A percentile compares a stretch with the other conserved stretches of the same genome.
These are phyloP conservation scores for Alisma plantagoaquatica DNA, from an alignment of 106 monocot species.

Conservation along the genomic window DNA sequence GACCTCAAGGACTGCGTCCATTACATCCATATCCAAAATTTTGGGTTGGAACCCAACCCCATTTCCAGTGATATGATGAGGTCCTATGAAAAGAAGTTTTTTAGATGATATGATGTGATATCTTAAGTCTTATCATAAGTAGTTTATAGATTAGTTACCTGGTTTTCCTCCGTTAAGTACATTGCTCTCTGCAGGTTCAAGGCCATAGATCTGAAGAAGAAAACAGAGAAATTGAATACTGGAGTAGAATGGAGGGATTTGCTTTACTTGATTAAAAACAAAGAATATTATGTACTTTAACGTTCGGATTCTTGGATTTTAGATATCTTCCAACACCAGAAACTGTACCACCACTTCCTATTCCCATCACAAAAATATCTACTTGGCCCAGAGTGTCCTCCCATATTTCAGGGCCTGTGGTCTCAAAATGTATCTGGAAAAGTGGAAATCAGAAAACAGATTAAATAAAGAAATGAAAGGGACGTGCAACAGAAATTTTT, in stretches of 20 bases:
- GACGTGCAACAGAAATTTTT: too few species aligned
- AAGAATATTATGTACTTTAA: constrained; percentile 35
- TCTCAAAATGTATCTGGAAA: constrained; percentile 79
- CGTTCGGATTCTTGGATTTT: constrained; percentile 76
- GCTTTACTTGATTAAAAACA: too few species aligned
- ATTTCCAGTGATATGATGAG: constrained; percentile 87
- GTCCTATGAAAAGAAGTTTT: constrained; percentile 33
- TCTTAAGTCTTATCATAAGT: too few species aligned
- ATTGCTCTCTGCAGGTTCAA: constrained; percentile 95
- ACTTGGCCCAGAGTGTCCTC: constrained; percentile 72
- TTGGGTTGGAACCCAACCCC: constrained; percentile 92
- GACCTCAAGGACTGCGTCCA: constrained; percentile 94
- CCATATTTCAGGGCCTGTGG: constrained; percentile 95
- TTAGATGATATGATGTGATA: background rate
- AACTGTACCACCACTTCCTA: constrained; percentile 85
- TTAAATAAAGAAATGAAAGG: too few species aligned
- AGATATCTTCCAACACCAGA: constrained; percentile 84
- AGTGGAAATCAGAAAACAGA: too few species aligned
- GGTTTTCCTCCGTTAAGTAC: constrained; percentile 92
- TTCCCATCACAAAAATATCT: constrained; percentile 87
- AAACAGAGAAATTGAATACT: background rate
- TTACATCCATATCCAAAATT: constrained; percentile 93
- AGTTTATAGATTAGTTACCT: too few species aligned
- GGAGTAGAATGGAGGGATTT: too few species aligned
- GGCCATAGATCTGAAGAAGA: constrained; percentile 70